A percentile compares a stretch with the other conserved stretches of the same genome.
Conservation (phyloP, 2,329 filamentous ascomycete species). For the Westerdykella ornata region DNA sequence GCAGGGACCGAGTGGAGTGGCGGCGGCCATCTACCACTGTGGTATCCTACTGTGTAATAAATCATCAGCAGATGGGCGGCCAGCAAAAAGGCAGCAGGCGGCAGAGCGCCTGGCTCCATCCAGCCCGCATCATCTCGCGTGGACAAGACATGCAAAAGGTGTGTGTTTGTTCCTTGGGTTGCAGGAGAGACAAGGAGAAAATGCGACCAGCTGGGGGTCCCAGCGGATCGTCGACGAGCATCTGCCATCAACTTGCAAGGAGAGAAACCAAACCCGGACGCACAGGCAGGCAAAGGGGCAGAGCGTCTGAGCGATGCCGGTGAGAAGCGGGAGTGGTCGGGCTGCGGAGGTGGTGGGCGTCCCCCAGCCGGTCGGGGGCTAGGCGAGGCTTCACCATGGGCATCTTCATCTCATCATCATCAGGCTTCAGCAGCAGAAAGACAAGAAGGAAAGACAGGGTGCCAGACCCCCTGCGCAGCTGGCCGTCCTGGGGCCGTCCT, state of each 20-base stretch:
- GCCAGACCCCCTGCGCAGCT: neutral
- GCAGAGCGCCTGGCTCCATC: slow-evolving; percentile 25
- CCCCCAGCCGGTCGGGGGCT: neutral
- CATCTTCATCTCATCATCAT: too few relatives aligned
- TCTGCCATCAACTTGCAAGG: too few relatives aligned
- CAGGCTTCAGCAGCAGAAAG: too few relatives aligned
- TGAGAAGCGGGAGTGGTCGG: neutral
- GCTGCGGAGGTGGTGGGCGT: neutral
- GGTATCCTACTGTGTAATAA: too few relatives aligned
- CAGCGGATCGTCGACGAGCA: too few relatives aligned
- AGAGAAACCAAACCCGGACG: too few relatives aligned
- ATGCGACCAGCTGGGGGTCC: too few relatives aligned
- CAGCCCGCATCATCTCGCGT: slow-evolving; percentile 36
- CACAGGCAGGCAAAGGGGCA: neutral
- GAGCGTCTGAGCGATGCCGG: neutral
- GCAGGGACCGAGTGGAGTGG: slow-evolving; percentile 28
- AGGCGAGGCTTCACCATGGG: neutral
- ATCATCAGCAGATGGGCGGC: too few relatives aligned
- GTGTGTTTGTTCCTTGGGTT: slow-evolving; percentile 5
- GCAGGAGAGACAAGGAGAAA: too few relatives aligned
- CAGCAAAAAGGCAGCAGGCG: slow-evolving; percentile 30
- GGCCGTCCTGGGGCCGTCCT: neutral
- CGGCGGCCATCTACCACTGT: slow-evolving; percentile 39
- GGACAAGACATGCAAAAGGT: slow-evolving; percentile 21
- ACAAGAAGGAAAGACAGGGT: too few relatives aligned